Base-by-base conservation (phyloP, 139 green algal species). In the Coelastrella sp. region DNA sequence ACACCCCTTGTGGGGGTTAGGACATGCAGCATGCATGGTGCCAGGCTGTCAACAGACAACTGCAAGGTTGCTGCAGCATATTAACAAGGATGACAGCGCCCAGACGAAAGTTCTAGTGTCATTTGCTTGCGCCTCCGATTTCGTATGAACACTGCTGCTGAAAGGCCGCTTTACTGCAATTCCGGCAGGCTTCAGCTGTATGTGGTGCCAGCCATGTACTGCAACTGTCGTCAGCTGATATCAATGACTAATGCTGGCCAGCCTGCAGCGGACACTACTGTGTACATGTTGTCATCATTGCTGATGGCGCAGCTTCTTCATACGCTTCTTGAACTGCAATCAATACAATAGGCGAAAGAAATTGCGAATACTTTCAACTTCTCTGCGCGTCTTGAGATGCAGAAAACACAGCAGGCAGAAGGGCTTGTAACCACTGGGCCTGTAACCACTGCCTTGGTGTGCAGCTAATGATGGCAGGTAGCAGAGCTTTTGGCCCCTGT, bases 321-420 rank as follows among this genome's bases (percentile, higher is more conserved):
- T 89, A 20, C 85, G 85, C 73, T 89, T 89, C 73, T 89, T 89
- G 73, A 73, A 83, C 83, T 85, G 79, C 79, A 73, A 23, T 11
- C 32, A 56, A 23, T 4, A 71, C 79, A 85, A 14, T 57, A 76
- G 54, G 14, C n/a, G 14, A 76, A 3, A 76, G 7, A 5, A 76
- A 76, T 17, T 10, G 16, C 17, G 2, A 71, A 2, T 0, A 71
- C 61, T 47, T 47, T 7, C 64, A 71, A 20, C 11, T 71, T 71
- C 11, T 3, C 16, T 11, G 16, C 61, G 61, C 10, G 11, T 71
- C 11, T 14, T 20, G 64, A 11, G 11, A 7, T 7, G 64, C 11
- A 4, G 11, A 71, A 11, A 5, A 11, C 64, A 71, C 64, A 71
- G 3, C 13, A 71, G 4, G 64, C 61, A 71, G 10, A 10, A 71